Conservation (phyloP, 2,329 filamentous ascomycete species). For the Claviceps africana region DNA sequence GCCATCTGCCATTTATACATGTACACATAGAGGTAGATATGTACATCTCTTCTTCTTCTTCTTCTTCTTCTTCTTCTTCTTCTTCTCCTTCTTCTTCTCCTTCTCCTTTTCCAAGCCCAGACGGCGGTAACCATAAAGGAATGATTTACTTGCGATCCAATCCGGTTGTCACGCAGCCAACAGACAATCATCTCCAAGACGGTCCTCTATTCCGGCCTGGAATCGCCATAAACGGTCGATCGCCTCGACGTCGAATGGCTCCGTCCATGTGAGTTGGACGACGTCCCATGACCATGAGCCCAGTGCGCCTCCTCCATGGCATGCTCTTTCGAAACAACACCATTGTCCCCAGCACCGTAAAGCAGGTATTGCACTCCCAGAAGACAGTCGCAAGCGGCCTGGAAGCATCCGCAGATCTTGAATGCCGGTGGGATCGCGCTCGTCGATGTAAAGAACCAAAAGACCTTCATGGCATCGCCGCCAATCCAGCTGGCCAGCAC, state of each 20-base stretch:
- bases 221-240: conserved; percentile 23
- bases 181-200: conserved; percentile 4
- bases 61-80: neutral
- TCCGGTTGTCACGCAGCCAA: conserved; percentile 1
- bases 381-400: conserved; percentile 61
- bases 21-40: too few species aligned
- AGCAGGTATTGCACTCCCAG: conserved; percentile 62
- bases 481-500: conserved; percentile 66
- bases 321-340: conserved; percentile 23
- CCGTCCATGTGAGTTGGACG: conserved; percentile 9
- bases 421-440: conserved; percentile 63
- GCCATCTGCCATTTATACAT: too few species aligned
- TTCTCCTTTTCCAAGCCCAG: too few species aligned
- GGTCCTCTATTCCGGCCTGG: conserved; percentile 14
- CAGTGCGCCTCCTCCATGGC: conserved; percentile 21
- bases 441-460: conserved; percentile 64
- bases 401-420: conserved; percentile 71
- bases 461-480: conserved; percentile 77
- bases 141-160: neutral
- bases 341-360: conserved; percentile 41
- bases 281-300: conserved; percentile 15
- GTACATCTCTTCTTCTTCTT: neutral
- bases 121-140: neutral
- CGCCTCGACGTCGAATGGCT: conserved; percentile 27
- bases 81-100: too few species aligned